Conservation (phyloP, 2,329 filamentous ascomycete species). For the Scytalidium lignicola region DNA sequence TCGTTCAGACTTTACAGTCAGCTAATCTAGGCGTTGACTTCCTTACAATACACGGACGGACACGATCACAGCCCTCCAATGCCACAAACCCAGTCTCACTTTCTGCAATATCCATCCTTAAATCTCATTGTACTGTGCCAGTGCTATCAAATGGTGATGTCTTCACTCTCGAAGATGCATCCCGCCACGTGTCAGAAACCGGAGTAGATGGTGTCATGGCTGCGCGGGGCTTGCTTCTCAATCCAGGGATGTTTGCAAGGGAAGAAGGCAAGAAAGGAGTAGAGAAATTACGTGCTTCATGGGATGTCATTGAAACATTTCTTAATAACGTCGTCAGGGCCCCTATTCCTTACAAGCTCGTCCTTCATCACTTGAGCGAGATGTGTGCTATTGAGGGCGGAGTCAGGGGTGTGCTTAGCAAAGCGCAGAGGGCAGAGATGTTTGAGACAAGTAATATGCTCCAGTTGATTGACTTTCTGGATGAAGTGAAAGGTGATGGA, state of each 20-base stretch:
- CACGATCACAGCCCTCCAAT: slow-evolving; percentile 45
- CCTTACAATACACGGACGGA: slow-evolving; percentile 66
- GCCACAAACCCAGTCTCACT: slow-evolving; percentile 41
- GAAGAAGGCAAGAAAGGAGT: not conserved
- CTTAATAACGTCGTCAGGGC: slow-evolving; percentile 50
- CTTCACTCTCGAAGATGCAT: slow-evolving; percentile 42
- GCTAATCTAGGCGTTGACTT: slow-evolving; percentile 52
- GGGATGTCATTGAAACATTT: slow-evolving; percentile 59
- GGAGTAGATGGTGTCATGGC: slow-evolving; percentile 63
- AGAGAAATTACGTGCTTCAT: slow-evolving; percentile 48
- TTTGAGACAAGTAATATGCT: slow-evolving; percentile 46
- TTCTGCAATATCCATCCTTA: slow-evolving; percentile 46
- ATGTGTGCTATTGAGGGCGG: slow-evolving; percentile 58
- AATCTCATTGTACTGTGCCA: slow-evolving; percentile 49
- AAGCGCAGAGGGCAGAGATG: slow-evolving; percentile 48
- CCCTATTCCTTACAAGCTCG: slow-evolving; percentile 59
- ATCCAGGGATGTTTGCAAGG: slow-evolving; percentile 59
- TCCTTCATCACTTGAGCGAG: slow-evolving; percentile 61
- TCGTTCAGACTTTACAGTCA: slow-evolving; percentile 56
- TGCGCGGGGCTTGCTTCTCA: slow-evolving; percentile 61
- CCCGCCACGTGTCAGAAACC: slow-evolving; percentile 29
- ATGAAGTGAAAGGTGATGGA: slow-evolving; percentile 37
- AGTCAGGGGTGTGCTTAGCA: slow-evolving; percentile 46
- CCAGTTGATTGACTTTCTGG: slow-evolving; percentile 56
- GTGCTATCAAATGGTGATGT: slow-evolving; percentile 66